phyloP scores from a whole-genome alignment of 768 basidiomycete species.

The Pleurotus ostreatus region DNA sequence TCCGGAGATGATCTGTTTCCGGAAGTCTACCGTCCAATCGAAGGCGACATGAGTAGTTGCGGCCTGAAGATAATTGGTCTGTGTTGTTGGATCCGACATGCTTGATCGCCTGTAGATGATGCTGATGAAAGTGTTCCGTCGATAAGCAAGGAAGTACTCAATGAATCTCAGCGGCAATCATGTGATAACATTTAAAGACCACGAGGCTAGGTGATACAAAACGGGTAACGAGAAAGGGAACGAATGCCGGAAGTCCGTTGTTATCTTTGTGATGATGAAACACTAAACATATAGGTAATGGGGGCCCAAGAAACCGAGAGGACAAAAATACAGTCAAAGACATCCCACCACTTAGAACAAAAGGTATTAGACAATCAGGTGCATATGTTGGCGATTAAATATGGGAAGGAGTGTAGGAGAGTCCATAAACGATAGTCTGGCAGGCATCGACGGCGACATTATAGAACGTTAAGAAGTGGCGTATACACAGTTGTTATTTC shows the following conservation, averaged over 20 bases:
- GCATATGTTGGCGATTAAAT: neutral
- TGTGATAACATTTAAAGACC: too few species aligned
- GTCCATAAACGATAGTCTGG: neutral
- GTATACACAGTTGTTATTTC: neutral
- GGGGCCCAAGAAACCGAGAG: too few species aligned
- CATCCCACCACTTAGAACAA: too few species aligned
- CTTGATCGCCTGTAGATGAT: neutral
- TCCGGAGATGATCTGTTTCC: conserved; percentile 55
- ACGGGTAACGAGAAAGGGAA: neutral
- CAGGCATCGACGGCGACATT: neutral
- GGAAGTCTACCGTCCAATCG: conserved; percentile 79
- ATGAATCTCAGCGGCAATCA: too few species aligned
- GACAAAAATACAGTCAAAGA: too few species aligned
- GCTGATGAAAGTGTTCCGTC: neutral
- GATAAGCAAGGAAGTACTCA: too few species aligned
- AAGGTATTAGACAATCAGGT: neutral
- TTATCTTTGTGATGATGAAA: too few species aligned
- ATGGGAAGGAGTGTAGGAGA: neutral
- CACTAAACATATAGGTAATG: too few species aligned
- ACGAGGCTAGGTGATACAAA: neutral
- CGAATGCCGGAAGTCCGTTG: neutral
- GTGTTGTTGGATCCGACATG: conserved; percentile 61
- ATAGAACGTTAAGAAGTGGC: conserved; percentile 5
- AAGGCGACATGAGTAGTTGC: conserved; percentile 64
- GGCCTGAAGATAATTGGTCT: conserved; percentile 75